Percentiles rank a stretch among this genome's conserved stretches.
Conservation (phyloP, 371 early-diverging fungal genomes). For the Neoconidiobolus thromboides region DNA sequence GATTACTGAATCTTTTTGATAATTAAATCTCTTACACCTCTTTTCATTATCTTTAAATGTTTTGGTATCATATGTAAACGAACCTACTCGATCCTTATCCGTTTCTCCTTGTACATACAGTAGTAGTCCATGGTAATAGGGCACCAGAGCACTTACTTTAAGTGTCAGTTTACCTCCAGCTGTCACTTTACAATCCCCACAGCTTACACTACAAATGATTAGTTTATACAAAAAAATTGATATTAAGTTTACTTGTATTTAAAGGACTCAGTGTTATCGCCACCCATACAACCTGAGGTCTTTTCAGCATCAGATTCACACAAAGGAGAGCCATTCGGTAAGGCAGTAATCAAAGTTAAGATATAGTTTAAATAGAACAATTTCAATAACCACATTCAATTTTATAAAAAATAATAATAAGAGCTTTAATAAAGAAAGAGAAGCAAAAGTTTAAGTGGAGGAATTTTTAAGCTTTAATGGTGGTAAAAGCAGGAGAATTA, state of each 20-base stretch:
- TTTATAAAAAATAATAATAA: too few species aligned
- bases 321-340: background rate
- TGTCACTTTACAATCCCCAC: background rate
- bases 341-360: background rate
- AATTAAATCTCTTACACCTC: background rate
- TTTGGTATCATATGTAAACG: background rate
- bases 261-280: background rate
- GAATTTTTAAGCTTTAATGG: too few species aligned
- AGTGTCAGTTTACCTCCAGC: background rate
- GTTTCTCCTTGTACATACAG: background rate
- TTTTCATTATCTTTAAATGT: background rate
- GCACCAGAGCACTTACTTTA: background rate
- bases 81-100: background rate
- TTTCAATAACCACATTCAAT: too few species aligned
- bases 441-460: too few species aligned
- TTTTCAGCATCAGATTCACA: background rate
- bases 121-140: background rate
- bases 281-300: background rate
- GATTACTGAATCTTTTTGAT: background rate
- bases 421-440: too few species aligned
- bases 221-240: background rate
- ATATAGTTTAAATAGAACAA: too few species aligned
- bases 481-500: too few species aligned
- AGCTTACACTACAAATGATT: background rate
- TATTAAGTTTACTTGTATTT: background rate